Evolutionary conservation across 2,329 filamentous ascomycete genomes (phyloP), one percentile per base, ranked within the genome.

Genomic region (Colletotrichum agaves): DNA sequence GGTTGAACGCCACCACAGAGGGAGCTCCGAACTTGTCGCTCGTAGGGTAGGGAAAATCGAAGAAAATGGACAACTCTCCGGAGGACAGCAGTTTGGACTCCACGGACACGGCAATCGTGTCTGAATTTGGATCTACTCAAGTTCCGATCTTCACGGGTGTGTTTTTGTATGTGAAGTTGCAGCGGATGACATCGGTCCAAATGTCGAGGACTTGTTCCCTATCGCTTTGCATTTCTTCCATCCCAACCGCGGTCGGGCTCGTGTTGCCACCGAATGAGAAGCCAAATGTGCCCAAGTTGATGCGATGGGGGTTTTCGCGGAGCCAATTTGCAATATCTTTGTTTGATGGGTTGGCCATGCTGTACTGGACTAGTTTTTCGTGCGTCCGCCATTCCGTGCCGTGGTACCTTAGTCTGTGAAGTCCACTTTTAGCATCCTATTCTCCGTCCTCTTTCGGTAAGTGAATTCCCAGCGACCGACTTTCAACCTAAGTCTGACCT

Each of bases 11-110:
- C 1, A 85, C 85, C 2, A 87, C 84, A 67, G 83, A 87, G 1
- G 85, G 84, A 2, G 83, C 83, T 41, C 87, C 84, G 63, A 87
- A 87, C 70, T 87, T 86, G 70, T 84, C 83, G 27, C 74, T 73
- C 15, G 79, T 82, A 19, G 84, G 78, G 60, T 83, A 82, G 3
- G 85, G 84, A 61, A 85, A 87, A 61, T 87, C 84, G 61, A 87
- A 80, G 70, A 85, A 85, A 5, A 87, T 72, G 0, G 82, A 80
- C 7, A 87, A 72, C 4, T 72, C 70, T 0, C 77, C 79, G 1
- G 70, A 69, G 4, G 71, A 72, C 7, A 87, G 69, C 3, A 85
- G 73, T 0, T 76, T 71, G 0, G 83, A 86, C 12, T 77, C 73
- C 11, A 86, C 73, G 7, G 76, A 72, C 23, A 86, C 75, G 1